phyloP scores from a whole-genome alignment of 129 eudicot genomes.

The Erigeron canadensis region DNA sequence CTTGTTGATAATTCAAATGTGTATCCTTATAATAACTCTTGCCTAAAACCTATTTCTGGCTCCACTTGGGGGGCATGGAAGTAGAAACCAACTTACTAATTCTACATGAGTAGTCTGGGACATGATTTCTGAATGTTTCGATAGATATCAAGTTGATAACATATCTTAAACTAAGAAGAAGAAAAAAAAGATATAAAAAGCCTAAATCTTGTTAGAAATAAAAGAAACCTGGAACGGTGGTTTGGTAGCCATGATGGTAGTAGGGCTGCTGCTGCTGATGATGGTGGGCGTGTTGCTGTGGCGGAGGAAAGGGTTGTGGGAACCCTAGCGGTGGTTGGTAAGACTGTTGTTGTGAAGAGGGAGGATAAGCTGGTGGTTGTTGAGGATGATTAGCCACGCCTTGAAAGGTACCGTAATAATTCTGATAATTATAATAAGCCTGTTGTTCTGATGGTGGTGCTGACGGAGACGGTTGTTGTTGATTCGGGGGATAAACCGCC shows the following conservation, averaged over 20 bases:
- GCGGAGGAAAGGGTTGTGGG: conserved; percentile 75
- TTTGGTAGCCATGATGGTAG: conserved; percentile 63
- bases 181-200: background rate
- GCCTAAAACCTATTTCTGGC: too few species aligned
- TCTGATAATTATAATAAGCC: background rate
- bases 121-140: too few species aligned
- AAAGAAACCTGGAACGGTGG: conserved; percentile 61
- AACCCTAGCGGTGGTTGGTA: conserved; percentile 54
- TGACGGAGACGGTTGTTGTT: conserved; percentile 34
- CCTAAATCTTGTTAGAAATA: background rate
- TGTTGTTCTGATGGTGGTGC: conserved; percentile 46
- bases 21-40: too few species aligned
- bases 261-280: conserved; percentile 35
- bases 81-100: too few species aligned
- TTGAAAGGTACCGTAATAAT: conserved; percentile 82
- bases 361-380: conserved; percentile 41
- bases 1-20: too few species aligned
- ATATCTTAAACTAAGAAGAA: background rate
- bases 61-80: too few species aligned
- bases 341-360: conserved; percentile 42
- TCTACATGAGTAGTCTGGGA: too few species aligned
- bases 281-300: conserved; percentile 35
- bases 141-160: too few species aligned
- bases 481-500: conserved; percentile 12
- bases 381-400: conserved; percentile 57